Base-by-base conservation (phyloP, 2,329 filamentous ascomycete species). In the Trichoderma gracile region DNA sequence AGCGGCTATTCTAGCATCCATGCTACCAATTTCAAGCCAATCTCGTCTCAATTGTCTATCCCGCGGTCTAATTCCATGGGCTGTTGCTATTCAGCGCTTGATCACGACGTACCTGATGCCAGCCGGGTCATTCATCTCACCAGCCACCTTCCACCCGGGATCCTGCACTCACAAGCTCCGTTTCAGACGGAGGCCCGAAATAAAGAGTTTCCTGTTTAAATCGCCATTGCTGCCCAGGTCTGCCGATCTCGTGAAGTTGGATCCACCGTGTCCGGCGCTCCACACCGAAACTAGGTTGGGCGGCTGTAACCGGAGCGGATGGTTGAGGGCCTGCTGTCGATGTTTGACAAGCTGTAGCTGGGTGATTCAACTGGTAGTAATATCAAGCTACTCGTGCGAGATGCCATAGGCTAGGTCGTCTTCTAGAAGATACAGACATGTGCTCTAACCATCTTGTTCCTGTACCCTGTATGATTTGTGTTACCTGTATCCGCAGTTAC, bases 221-320 rank as follows among this genome's bases (percentile, higher is more conserved):
- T 40, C 42, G 23, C 47, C 38, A 19, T 42, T 62, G 57, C 17
- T 53, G 59, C 49, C 50, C 49, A 54, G 47, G 12, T 12, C 43
- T 27, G 59, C 27, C 59, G 59, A 54, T 62, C 49, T 15, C 30
- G 42, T 61, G 46, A 49, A 52, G 40, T 45, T 25, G 47, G 47
- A 43, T 50, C 59, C 59, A 46, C 59, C 27, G n/a, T 19, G 40
- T 46, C 49, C 49, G 40, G 59, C 30, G 52, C 40, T 64, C 61
- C 61, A 64, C 61, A 42, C 46, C 38, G 52, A 42, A 52, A 56
- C 21, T 43, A 50, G 53, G 33, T 52, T 56, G 15, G 45, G 30
- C 30, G 43, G 52, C 56, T 61, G 57, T 61, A 53, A 61, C 57
- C 57, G 47, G 47, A 47, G 57, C 38, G 47, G 57, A 52, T 23